Evolutionary conservation across 169 alveolate genomes (phyloP).

Genomic region (Theileria annulata): DNA sequence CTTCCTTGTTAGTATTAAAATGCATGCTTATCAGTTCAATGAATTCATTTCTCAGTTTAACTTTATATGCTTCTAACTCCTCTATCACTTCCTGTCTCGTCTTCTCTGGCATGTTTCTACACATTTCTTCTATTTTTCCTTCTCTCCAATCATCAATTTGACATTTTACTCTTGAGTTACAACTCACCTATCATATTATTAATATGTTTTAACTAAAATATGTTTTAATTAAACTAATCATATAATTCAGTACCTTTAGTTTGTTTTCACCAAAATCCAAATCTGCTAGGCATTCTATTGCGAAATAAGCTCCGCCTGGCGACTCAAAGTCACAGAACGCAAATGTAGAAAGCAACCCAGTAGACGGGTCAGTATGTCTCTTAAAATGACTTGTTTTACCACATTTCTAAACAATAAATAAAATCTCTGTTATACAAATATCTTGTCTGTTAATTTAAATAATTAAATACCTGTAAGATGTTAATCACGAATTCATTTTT

Average conservation of each 20-base stretch:
- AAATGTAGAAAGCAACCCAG: slow-evolving; percentile 57
- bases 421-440: background rate
- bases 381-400: slow-evolving; percentile 46
- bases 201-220: no score
- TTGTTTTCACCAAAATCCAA: slow-evolving; percentile 30
- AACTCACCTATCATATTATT: slow-evolving; percentile 51
- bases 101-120: slow-evolving; percentile 25
- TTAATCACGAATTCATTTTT: slow-evolving; percentile 60
- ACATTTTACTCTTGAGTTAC: slow-evolving; percentile 57
- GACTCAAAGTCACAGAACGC: slow-evolving; percentile 64
- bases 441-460: background rate
- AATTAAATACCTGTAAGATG: slow-evolving; percentile 56
- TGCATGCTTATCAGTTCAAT: slow-evolving; percentile 37
- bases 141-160: slow-evolving; percentile 54
- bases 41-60: slow-evolving; percentile 36
- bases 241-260: slow-evolving; percentile 43
- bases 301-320: slow-evolving; percentile 62
- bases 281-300: slow-evolving; percentile 48
- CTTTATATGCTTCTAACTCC: slow-evolving; percentile 37
- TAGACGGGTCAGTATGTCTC: slow-evolving; percentile 65
- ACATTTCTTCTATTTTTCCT: slow-evolving; percentile 28
- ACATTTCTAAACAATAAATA: slow-evolving; percentile 39
- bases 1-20: background rate
- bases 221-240: no score
- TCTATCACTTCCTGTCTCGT: slow-evolving; percentile 36